Base-by-base conservation (phyloP, 805 yeast genomes). In the Yamadazyma insecticola region DNA sequence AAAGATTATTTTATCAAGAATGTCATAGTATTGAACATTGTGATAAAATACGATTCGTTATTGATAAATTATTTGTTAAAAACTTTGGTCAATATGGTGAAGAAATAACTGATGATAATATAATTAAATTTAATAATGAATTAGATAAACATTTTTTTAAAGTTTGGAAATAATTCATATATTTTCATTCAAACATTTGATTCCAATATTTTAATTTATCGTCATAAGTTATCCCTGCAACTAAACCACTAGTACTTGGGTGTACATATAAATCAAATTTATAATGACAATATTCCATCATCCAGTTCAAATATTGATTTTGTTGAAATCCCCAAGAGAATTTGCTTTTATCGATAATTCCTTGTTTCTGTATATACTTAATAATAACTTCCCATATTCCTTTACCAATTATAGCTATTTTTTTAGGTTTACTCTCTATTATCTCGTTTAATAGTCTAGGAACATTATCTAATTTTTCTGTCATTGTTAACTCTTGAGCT, bases 161-260 rank as follows among this genome's bases (percentile, higher is more conserved):
- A 29, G 40, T 58, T 8, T 63, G 70, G 70, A 52, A 43, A 32
- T 55, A 35, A 12, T 33, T 37, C 4, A 49, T 47, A 32, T 16
- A 11, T n/a, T n/a, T n/a, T n/a, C n/a, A n/a, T n/a, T 22, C 21
- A 11, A 17, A 30, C 7, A 80, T 43, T 9, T 51, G 51, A 10
- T 46, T 44, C 87, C 87, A 81, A 12, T 70, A 40, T 4, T 35
- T 44, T 30, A 74, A 45, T 45, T 77, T 77, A 23, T 62, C 66
- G 0, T 53, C 57, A 34, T 57, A 59, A 17, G 63, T 55, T 46
- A 76, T 56, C 40, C 53, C 55, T 7, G 80, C 68, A 6, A 79
- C 89, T 6, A 83, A 53, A 2, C 90, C 90, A 4, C 87, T 79
- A 0, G 89, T 81, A 26, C 78, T 78, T 2, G 89, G 88, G 16